A percentile compares a stretch with the other conserved stretches of the same genome.
phyloP scores from a whole-genome alignment of 2,329 filamentous ascomycete species.

The Diplodia corticola region DNA sequence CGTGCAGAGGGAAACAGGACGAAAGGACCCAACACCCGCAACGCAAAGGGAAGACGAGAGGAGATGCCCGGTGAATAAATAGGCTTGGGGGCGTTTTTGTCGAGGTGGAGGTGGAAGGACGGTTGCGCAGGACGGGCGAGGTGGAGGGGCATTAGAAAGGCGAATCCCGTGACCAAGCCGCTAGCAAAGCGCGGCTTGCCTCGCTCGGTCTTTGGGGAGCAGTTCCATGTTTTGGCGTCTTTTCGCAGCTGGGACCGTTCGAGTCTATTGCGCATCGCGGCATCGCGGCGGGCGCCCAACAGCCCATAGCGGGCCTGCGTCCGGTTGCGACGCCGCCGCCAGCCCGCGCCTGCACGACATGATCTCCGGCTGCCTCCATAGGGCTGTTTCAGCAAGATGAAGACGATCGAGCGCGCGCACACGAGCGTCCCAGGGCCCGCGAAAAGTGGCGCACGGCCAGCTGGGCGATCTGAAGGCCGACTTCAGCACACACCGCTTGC shows the following conservation, averaged over 20 bases:
- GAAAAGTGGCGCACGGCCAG: conserved; percentile 11
- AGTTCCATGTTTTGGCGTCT: conserved; percentile 22
- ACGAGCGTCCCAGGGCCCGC: conserved; percentile 16
- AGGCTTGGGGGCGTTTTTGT: conserved; percentile 24
- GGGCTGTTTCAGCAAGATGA: conserved; percentile 24
- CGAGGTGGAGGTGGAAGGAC: conserved; percentile 23
- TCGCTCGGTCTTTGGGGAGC: conserved; percentile 21
- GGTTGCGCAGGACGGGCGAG: conserved; percentile 22
- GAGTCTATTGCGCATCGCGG: conserved; percentile 21
- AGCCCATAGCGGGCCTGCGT: conserved; percentile 11
- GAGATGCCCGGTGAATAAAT: conserved; percentile 24
- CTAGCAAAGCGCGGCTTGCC: conserved; percentile 13
- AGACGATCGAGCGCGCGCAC: conserved; percentile 22
- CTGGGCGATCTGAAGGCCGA: conserved; percentile 21
- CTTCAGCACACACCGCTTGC: conserved; percentile 21
- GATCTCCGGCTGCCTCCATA: conserved; percentile 16
- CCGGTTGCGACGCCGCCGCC: conserved; percentile 13
- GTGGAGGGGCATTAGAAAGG: conserved; percentile 29
- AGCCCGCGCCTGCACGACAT: conserved; percentile 23
- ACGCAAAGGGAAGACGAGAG: conserved; percentile 36
- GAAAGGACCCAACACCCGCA: conserved; percentile 31
- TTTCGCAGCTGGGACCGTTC: conserved; percentile 10
- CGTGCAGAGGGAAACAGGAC: conserved; percentile 29
- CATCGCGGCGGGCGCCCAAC: conserved; percentile 18
- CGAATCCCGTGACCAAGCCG: conserved; percentile 21